A percentile compares a stretch with the other conserved stretches of the same genome.
Evolutionary conservation across 305 asterid genomes (phyloP).

Genomic region (Plantago coronopus): DNA sequence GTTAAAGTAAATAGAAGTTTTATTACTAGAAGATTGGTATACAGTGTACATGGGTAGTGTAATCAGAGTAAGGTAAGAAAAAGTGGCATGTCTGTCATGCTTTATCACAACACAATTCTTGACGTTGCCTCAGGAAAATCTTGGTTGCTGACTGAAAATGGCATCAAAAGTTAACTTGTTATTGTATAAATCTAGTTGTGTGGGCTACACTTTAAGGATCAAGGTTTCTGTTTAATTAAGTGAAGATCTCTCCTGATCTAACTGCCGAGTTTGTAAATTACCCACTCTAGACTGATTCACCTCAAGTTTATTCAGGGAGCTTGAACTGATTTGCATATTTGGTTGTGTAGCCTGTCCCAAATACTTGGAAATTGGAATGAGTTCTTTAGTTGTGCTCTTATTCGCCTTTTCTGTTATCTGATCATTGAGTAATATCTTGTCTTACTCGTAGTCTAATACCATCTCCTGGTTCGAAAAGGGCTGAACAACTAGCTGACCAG

Average conservation of each 20-base stretch:
- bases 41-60: neutral
- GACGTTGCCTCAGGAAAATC: constrained; percentile 11
- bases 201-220: neutral
- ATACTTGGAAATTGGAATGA: no score
- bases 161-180: constrained; percentile 1
- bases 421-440: constrained; percentile 1
- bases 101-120: constrained; percentile 10
- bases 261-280: neutral
- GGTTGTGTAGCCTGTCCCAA: neutral
- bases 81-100: constrained; percentile 19
- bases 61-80: neutral
- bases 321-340: neutral
- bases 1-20: no score
- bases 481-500: constrained; percentile 65
- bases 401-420: neutral
- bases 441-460: constrained; percentile 52
- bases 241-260: neutral
- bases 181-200: constrained; percentile 16
- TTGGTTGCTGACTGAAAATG: constrained; percentile 16
- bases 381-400: neutral
- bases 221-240: constrained; percentile 2
- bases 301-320: neutral
- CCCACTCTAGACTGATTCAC: neutral
- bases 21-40: neutral
- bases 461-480: constrained; percentile 75